phyloP scores from a whole-genome alignment of 2,329 filamentous ascomycete genomes.

The Byssoonygena ceratinophila region DNA sequence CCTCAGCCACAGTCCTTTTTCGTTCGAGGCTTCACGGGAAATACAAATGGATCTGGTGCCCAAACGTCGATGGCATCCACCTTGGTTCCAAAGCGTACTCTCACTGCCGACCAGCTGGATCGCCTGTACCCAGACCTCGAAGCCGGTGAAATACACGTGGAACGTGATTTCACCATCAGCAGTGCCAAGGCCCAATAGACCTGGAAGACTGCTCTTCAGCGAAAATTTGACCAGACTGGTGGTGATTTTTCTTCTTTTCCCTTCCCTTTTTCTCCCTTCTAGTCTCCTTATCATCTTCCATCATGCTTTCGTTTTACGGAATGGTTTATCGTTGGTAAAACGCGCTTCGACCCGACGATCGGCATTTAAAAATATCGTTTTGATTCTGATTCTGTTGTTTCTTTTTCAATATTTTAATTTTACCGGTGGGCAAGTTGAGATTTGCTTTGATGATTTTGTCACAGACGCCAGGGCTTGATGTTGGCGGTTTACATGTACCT shows the following conservation, averaged over 20 bases:
- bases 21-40: not conserved
- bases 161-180: conserved; percentile 15
- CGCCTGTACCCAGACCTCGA: conserved; percentile 17
- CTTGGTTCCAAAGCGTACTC: not conserved
- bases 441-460: no score
- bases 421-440: no score
- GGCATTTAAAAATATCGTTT: no score
- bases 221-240: not conserved
- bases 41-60: not conserved
- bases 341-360: no score
- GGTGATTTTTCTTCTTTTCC: not conserved
- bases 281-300: no score
- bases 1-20: conserved; percentile 9
- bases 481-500: no score
- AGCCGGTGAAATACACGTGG: conserved; percentile 12
- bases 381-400: no score
- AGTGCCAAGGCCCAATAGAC: conserved; percentile 7
- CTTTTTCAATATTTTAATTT: no score
- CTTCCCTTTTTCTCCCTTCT: not conserved
- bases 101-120: conserved; percentile 11
- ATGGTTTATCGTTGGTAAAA: no score
- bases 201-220: not conserved
- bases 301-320: no score
- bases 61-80: conserved; percentile 5
- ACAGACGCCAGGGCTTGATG: no score